A percentile compares a stretch with the other conserved stretches of the same genome.
Conservation (phyloP, 1,139 yeast species). For the Sugiyamaella novakii region DNA sequence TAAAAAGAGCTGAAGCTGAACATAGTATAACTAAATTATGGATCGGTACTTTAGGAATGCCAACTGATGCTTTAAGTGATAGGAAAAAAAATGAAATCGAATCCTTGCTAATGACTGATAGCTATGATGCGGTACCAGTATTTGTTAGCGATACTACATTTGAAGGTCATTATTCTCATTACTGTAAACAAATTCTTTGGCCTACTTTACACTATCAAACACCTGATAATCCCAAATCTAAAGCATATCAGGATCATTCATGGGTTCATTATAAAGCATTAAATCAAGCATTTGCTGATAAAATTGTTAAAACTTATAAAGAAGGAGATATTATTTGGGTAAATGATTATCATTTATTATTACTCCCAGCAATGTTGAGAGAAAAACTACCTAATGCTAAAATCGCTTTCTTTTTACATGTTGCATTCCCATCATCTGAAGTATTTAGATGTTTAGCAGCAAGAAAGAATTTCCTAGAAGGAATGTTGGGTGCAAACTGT, state of each 20-base stretch:
- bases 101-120: conserved; percentile 35
- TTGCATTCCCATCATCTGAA: conserved; percentile 94
- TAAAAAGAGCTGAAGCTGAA: conserved; percentile 59
- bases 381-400: conserved; percentile 75
- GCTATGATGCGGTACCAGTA: conserved; percentile 64
- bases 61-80: conserved; percentile 76
- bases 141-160: conserved; percentile 76
- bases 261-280: conserved; percentile 81
- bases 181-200: conserved; percentile 93
- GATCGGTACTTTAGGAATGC: conserved; percentile 91
- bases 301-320: conserved; percentile 62
- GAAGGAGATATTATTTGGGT: conserved; percentile 83
- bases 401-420: conserved; percentile 90
- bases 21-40: conserved; percentile 58
- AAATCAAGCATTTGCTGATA: conserved; percentile 80
- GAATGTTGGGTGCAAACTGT: conserved; percentile 86
- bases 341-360: conserved; percentile 87
- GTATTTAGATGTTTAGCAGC: conserved; percentile 94
- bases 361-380: conserved; percentile 85
- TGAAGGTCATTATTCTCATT: conserved; percentile 86
- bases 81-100: conserved; percentile 54
- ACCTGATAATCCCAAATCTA: conserved; percentile 92
- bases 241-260: conserved; percentile 93
- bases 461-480: conserved; percentile 71
- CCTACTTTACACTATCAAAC: conserved; percentile 96